Evolutionary conservation across 192 early-diverging fungal species (phyloP).

Genomic region (Entophlyctis luteolus): DNA sequence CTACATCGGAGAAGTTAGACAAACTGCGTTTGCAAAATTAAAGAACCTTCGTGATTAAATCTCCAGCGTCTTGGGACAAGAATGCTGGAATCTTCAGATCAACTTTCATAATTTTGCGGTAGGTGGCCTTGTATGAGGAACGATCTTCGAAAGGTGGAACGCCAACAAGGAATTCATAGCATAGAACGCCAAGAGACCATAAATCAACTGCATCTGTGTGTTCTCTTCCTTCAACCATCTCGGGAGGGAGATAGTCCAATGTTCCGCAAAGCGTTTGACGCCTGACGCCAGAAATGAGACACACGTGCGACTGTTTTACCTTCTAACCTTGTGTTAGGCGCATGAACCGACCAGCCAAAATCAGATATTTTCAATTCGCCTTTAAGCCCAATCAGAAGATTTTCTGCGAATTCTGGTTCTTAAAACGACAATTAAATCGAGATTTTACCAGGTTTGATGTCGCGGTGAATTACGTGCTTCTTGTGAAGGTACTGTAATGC

Average conservation of each 20-base stretch:
- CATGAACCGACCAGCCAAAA: conserved; percentile 96
- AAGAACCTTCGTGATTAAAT: conserved; percentile 76
- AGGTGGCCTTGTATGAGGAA: conserved; percentile 64
- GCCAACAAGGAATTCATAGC: conserved; percentile 92
- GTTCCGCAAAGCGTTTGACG: conserved; percentile 90
- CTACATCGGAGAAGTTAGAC: too few species aligned
- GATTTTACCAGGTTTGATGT: conserved; percentile 80
- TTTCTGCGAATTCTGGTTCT: too few species aligned
- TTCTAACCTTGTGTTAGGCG: conserved; percentile 63
- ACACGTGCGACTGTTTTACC: too few species aligned
- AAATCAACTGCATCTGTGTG: conserved; percentile 81
- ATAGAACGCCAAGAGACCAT: conserved; percentile 89
- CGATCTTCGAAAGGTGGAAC: conserved; percentile 86
- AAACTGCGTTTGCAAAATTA: too few species aligned
- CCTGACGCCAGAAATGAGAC: too few species aligned
- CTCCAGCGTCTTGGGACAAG: conserved; percentile 74
- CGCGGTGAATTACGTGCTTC: conserved; percentile 90
- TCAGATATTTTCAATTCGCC: conserved; percentile 94
- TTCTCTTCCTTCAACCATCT: conserved; percentile 85
- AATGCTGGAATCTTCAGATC: conserved; percentile 77
- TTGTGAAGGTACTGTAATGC: conserved; percentile 83
- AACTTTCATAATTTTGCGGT: conserved; percentile 75
- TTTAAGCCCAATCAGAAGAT: conserved; percentile 77
- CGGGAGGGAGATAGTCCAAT: conserved; percentile 91
- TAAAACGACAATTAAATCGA: not conserved